These are phyloP conservation scores for Kuraishia hungarica DNA, from an alignment of 805 yeast genomes.

Conservation along the genomic window DNA sequence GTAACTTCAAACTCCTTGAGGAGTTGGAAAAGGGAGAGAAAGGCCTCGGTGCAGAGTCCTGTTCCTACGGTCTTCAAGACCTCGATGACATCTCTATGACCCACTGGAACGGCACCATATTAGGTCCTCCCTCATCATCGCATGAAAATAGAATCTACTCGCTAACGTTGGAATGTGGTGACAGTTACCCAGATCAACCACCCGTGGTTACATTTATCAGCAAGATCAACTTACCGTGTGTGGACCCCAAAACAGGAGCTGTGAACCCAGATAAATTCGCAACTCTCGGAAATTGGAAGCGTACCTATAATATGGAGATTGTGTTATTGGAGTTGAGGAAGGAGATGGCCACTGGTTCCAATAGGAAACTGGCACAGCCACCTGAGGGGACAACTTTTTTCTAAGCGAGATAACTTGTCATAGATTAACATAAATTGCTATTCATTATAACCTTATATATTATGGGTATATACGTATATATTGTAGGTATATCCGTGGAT, in stretches of 20 bases:
- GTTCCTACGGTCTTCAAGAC: slow-evolving; percentile 89
- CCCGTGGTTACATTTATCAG: slow-evolving; percentile 78
- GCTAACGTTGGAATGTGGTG: slow-evolving; percentile 73
- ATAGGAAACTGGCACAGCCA: slow-evolving; percentile 86
- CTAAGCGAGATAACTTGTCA: neutral
- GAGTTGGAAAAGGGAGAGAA: slow-evolving; percentile 98
- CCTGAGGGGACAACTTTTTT: slow-evolving; percentile 65
- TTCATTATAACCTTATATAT: neutral
- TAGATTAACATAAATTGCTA: neutral
- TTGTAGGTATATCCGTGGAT: too few species aligned
- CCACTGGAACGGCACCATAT: slow-evolving; percentile 94
- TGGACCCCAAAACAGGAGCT: slow-evolving; percentile 53
- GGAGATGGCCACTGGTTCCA: slow-evolving; percentile 77
- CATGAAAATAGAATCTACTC: slow-evolving; percentile 94
- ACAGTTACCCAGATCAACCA: slow-evolving; percentile 79
- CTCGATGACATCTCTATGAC: slow-evolving; percentile 91
- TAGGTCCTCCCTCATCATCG: slow-evolving; percentile 81
- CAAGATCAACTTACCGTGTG: slow-evolving; percentile 86
- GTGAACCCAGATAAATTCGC: slow-evolving; percentile 49
- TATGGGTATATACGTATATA: neutral
- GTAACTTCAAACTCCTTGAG: slow-evolving; percentile 90
- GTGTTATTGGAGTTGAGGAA: slow-evolving; percentile 80
- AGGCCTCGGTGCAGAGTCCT: slow-evolving; percentile 93
- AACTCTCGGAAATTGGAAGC: slow-evolving; percentile 76
- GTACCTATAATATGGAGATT: slow-evolving; percentile 91